Conservation (phyloP, 768 basidiomycete genomes). For the Myochromella boudieri region DNA sequence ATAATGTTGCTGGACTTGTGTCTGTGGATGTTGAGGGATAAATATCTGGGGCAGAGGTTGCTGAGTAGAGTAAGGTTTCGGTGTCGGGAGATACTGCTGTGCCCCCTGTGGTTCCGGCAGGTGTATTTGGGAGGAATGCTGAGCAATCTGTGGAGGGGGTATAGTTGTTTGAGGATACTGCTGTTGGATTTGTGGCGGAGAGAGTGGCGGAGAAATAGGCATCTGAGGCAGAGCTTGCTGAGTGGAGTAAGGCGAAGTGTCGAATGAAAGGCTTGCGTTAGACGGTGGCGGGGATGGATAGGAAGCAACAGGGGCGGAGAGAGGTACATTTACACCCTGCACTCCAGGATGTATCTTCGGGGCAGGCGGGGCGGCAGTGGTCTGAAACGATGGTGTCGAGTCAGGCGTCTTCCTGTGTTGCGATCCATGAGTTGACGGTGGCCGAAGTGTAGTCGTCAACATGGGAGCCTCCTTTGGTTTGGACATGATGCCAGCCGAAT, state of each 20-base stretch:
- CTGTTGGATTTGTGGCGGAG: no score
- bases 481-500: conserved; percentile 1
- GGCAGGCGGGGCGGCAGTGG: conserved; percentile 6
- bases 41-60: not conserved
- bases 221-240: not conserved
- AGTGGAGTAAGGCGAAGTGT: not conserved
- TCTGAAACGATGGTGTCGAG: conserved; percentile 3
- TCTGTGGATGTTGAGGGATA: no score
- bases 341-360: no score
- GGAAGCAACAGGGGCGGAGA: not conserved
- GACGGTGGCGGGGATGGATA: conserved; percentile 9
- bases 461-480: conserved; percentile 3
- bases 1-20: no score
- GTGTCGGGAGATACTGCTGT: no score
- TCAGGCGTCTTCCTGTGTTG: not conserved
- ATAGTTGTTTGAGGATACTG: no score
- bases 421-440: conserved; percentile 4
- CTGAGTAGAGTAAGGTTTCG: no score
- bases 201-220: no score
- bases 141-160: no score
- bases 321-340: not conserved
- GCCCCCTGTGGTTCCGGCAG: no score
- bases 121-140: no score
- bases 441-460: conserved; percentile 10
- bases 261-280: not conserved